These are phyloP conservation scores for Hygrophoropsis aurantiaca DNA, from an alignment of 768 basidiomycete genomes.

Conservation along the genomic window DNA sequence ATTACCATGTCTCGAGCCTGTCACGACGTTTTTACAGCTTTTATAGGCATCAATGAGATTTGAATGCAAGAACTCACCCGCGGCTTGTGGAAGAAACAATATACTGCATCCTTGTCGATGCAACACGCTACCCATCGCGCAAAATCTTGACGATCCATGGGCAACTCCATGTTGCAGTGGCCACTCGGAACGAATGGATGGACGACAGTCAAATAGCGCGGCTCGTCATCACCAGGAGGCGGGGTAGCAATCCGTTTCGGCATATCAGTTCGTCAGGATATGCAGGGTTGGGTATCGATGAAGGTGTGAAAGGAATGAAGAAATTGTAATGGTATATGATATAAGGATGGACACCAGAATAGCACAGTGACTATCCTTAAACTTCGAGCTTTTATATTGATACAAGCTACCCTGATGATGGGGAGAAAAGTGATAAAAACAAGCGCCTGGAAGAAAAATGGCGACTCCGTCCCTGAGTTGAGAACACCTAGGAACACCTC, in stretches of 20 bases:
- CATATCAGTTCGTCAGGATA: slow-evolving; percentile 31
- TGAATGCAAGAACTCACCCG: slow-evolving; percentile 30
- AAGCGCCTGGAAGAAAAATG: too few relatives aligned
- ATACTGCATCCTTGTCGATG: slow-evolving; percentile 32
- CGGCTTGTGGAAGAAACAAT: slow-evolving; percentile 45
- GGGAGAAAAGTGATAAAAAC: too few relatives aligned
- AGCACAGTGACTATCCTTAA: neutral
- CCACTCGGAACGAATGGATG: slow-evolving; percentile 40
- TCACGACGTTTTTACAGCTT: neutral
- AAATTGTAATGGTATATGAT: neutral
- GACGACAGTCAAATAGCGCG: slow-evolving; percentile 43
- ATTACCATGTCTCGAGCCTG: slow-evolving; percentile 47
- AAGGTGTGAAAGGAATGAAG: too few relatives aligned
- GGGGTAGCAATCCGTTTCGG: slow-evolving; percentile 43
- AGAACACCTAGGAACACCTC: too few relatives aligned
- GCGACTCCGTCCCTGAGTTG: too few relatives aligned
- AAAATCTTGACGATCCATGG: slow-evolving; percentile 36
- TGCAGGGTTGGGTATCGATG: too few relatives aligned
- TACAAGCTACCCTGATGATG: too few relatives aligned
- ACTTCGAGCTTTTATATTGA: too few relatives aligned
- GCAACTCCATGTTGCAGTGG: slow-evolving; percentile 40
- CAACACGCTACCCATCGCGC: slow-evolving; percentile 45
- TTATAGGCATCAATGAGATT: neutral
- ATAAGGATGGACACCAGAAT: slow-evolving; percentile 2
- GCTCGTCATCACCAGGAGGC: slow-evolving; percentile 43